Evolutionary conservation across 2,329 filamentous ascomycete species (phyloP), one percentile per base, ranked within the genome.

Genomic region (Exophiala sp.): DNA sequence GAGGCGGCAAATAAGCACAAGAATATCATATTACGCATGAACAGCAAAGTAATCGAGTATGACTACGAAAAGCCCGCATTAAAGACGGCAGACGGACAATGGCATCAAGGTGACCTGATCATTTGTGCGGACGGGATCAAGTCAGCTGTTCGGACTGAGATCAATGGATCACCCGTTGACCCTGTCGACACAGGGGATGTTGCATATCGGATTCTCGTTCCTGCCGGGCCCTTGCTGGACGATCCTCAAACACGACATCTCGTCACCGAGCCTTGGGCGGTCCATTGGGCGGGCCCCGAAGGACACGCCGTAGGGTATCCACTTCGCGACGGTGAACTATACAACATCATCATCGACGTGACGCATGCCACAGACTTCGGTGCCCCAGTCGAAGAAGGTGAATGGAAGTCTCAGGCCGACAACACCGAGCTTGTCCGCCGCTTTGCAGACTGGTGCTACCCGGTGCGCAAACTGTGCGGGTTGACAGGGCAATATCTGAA

Each of bases 301-400:
- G 65, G 57, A 1, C 66, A 69, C 52, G 65, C 61, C 2, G 65
- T 68, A n/a, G 63, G 64, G 35, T 68, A 69, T 47, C 66, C 66
- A 7, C 52, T 69, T 0, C 57, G 65, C 9, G 63, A 53, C 36
- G 63, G 65, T 18, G 63, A 68, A 43, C 54, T 67, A 11, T 68
- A 66, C 57, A 69, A 68, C 56, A 66, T 69, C 53, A 66, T 67
- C 52, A 65, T 68, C 29, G 61, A 63, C 49, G 56, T 62, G 21
- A 64, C 62, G 1, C 61, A 64, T 47, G n/a, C 39, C 14, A 64
- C 59, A 9, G 60, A 63, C 35, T 32, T 57, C 3, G 58, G 58
- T 4, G 33, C 20, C 18, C 58, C 57, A 5, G 45, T 63, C 24
- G 58, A 48, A 7, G 38, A 65, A 33, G 61, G 65, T n/a, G 62